Conservation (phyloP, 805 yeast species). For the Starmera pachycereana region DNA sequence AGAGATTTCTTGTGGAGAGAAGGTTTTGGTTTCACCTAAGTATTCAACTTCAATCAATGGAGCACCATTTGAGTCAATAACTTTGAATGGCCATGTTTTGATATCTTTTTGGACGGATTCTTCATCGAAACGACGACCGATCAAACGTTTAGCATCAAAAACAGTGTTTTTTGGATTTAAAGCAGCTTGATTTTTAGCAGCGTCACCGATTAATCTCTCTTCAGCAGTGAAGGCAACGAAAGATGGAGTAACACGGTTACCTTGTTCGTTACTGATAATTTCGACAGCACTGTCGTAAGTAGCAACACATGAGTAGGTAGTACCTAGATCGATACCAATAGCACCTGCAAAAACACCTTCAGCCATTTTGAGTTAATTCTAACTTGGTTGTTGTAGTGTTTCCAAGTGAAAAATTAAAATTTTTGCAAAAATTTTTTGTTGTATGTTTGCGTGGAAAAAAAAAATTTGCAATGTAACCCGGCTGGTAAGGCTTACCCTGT, state of each 20-base stretch:
- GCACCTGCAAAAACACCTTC: slow-evolving; percentile 99
- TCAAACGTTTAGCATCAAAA: slow-evolving; percentile 76
- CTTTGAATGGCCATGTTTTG: slow-evolving; percentile 83
- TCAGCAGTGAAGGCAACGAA: slow-evolving; percentile 72
- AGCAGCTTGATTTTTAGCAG: slow-evolving; percentile 79
- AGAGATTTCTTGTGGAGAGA: slow-evolving; percentile 68
- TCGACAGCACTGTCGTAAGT: slow-evolving; percentile 70
- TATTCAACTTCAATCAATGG: slow-evolving; percentile 64
- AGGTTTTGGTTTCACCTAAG: slow-evolving; percentile 58
- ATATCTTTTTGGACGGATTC: slow-evolving; percentile 77
- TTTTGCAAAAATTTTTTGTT: not conserved
- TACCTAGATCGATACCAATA: slow-evolving; percentile 98
- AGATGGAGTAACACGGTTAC: slow-evolving; percentile 79
- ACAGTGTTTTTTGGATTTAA: slow-evolving; percentile 69
- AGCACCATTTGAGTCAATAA: slow-evolving; percentile 51
- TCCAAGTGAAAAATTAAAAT: too few species aligned
- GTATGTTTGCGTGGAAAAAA: not conserved
- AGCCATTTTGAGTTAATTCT: slow-evolving; percentile 47
- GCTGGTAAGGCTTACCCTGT: not conserved
- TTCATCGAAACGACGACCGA: slow-evolving; percentile 71
- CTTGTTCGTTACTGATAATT: slow-evolving; percentile 75
- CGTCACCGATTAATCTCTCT: slow-evolving; percentile 75
- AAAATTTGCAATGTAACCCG: not conserved
- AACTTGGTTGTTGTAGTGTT: too few species aligned
- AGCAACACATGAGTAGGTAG: slow-evolving; percentile 76